Evolutionary conservation across 2,329 filamentous ascomycete species (phyloP).

Genomic region (Pseudogymnoascus verrucosus): DNA sequence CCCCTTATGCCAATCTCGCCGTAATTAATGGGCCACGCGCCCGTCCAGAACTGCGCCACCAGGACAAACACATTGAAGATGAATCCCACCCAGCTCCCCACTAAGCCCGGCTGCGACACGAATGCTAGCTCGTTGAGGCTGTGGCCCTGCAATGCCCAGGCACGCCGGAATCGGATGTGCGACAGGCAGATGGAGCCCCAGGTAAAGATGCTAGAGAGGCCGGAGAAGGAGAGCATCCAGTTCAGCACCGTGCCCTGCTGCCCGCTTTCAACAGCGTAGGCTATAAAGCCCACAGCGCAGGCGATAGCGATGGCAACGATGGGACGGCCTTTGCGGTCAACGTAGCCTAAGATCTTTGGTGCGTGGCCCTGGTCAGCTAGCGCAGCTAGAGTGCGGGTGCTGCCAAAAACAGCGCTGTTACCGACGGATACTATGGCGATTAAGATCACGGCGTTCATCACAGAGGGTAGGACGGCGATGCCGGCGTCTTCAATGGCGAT

Average conservation of each 20-base stretch:
- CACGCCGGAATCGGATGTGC: constrained; percentile 82
- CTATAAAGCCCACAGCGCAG: constrained; percentile 61
- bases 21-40: constrained; percentile 65
- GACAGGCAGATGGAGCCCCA: constrained; percentile 79
- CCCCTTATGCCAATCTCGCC: constrained; percentile 33
- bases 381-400: constrained; percentile 80
- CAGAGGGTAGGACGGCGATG: constrained; percentile 70
- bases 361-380: constrained; percentile 83
- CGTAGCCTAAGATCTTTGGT: constrained; percentile 67
- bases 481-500: constrained; percentile 83
- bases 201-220: constrained; percentile 67
- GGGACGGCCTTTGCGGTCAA: constrained; percentile 75
- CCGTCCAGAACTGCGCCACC: constrained; percentile 80
- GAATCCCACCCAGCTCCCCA: constrained; percentile 75
- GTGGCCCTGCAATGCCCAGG: constrained; percentile 63
- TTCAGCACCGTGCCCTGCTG: constrained; percentile 57
- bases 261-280: constrained; percentile 63
- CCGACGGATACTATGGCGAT: constrained; percentile 85
- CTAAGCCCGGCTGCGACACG: constrained; percentile 66
- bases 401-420: constrained; percentile 86
- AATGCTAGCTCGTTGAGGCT: constrained; percentile 71
- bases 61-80: constrained; percentile 68
- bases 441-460: constrained; percentile 95
- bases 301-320: constrained; percentile 64
- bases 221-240: constrained; percentile 73